Percentiles rank a stretch among this genome's conserved stretches.
These are phyloP conservation scores for Mycena vitilis DNA, from an alignment of 768 basidiomycete genomes.

Conservation along the genomic window DNA sequence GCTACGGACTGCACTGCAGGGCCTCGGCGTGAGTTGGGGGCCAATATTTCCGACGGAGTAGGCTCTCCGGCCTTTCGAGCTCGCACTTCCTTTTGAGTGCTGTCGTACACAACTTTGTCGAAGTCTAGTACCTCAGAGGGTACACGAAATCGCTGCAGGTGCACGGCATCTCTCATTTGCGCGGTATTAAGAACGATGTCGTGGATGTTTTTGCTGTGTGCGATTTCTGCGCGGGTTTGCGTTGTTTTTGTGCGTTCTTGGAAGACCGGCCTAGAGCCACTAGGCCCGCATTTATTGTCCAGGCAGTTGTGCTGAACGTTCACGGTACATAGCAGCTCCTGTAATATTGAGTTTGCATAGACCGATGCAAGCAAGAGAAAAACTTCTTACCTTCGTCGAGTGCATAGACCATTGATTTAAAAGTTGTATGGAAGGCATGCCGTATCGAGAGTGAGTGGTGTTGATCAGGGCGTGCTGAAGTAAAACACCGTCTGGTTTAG, in stretches of 20 bases:
- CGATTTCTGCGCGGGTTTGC: background rate
- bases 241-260: conserved; percentile 35
- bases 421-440: conserved; percentile 7
- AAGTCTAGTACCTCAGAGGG: no score
- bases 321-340: conserved; percentile 42
- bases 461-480: background rate
- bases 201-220: conserved; percentile 2
- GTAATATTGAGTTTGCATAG: background rate
- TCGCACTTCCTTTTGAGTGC: no score
- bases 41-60: no score
- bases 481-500: conserved; percentile 4
- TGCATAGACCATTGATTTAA: background rate
- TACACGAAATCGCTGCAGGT: conserved; percentile 34
- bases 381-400: background rate
- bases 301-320: conserved; percentile 43
- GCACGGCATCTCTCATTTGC: conserved; percentile 42
- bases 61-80: no score
- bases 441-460: background rate
- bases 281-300: conserved; percentile 31
- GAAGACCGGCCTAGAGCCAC: conserved; percentile 18
- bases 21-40: no score
- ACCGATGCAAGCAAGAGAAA: no score
- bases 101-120: no score
- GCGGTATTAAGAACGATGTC: conserved; percentile 41
- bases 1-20: no score